Evolutionary conservation across 2,329 filamentous ascomycete species (phyloP).

Genomic region (Sporothrix brasiliensis): DNA sequence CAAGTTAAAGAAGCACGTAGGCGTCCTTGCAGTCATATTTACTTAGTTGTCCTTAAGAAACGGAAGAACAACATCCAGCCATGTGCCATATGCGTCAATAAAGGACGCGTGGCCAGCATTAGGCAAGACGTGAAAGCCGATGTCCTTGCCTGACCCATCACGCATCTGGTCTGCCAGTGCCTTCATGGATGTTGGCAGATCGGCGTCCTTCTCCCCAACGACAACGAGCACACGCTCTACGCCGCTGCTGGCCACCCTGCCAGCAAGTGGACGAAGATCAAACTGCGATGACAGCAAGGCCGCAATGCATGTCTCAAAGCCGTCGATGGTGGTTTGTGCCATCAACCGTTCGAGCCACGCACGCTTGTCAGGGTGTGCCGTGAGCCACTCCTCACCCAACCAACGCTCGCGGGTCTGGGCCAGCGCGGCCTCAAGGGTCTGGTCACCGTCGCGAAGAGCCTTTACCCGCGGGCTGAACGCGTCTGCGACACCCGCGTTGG

Average conservation of each 20-base stretch:
- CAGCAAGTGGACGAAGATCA: slow-evolving; percentile 45
- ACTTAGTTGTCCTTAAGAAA: slow-evolving; percentile 33
- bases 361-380: slow-evolving; percentile 38
- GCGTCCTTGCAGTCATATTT: no score
- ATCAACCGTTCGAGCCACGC: slow-evolving; percentile 40
- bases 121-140: slow-evolving; percentile 45
- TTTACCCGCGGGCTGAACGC: slow-evolving; percentile 45
- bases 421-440: slow-evolving; percentile 5
- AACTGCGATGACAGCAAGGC: slow-evolving; percentile 47
- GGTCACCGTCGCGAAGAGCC: slow-evolving; percentile 40
- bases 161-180: slow-evolving; percentile 46
- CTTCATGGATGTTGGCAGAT: slow-evolving; percentile 47
- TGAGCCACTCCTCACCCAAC: slow-evolving; percentile 46
- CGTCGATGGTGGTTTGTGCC: slow-evolving; percentile 46
- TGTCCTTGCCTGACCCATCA: slow-evolving; percentile 38
- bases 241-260: slow-evolving; percentile 42
- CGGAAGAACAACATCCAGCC: slow-evolving; percentile 38
- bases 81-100: slow-evolving; percentile 45
- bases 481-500: slow-evolving; percentile 43
- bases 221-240: slow-evolving; percentile 47
- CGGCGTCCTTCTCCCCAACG: slow-evolving; percentile 49
- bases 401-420: slow-evolving; percentile 31
- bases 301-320: slow-evolving; percentile 48
- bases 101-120: slow-evolving; percentile 47
- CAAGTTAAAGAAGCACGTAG: no score